Base-by-base conservation (phyloP, 257 asterid genomes). In the Capsicum rhomboideum region DNA sequence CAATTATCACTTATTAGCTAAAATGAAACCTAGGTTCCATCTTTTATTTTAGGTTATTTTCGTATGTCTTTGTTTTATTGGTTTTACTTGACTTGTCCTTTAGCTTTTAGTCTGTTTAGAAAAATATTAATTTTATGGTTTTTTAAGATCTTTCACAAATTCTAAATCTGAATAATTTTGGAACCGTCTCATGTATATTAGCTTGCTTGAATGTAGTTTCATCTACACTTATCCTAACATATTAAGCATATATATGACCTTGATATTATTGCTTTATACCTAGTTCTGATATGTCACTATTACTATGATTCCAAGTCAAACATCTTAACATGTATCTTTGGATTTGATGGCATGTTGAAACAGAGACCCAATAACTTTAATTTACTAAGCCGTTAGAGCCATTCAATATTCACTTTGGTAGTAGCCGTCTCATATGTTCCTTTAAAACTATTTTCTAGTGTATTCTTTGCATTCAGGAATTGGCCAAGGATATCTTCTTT, bases 331-430 rank as follows among this genome's bases (percentile, higher is more conserved):
- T 42, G 37, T 75, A 20, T 68, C 31, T 29, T 67, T 29, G 17
- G 44, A 54, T 67, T 86, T 86, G 84, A 80, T 91, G 54, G 40
- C 58, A 75, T 21, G 21, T 28, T 75, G 81, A 75, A 37, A 88
- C 92, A 94, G 98, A 92, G 98, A 68, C 92, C 97, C 84, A 94
- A 89, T 87, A 94, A 94, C 90, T 89, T 94, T 90, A 94, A 94
- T 87, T 86, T 94, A 86, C 89, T 94, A 86, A 94, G 98, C 94
- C 91, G 98, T 88, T 94, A 97, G 86, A 94, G 98, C 91, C 98
- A 94, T 90, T 92, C 98, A 31, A 92, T 94, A 85, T 94, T 94
- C 86, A 94, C 98, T 79, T 84, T 94, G 98, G 98, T 94, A 89
- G 79, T 85, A 42, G 81, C 88, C 80, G 42, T 26, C 40, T 63